These are phyloP conservation scores for Sequoiadendron giganteum DNA, from an alignment of 75 land plant genomes.

Conservation along the genomic window DNA sequence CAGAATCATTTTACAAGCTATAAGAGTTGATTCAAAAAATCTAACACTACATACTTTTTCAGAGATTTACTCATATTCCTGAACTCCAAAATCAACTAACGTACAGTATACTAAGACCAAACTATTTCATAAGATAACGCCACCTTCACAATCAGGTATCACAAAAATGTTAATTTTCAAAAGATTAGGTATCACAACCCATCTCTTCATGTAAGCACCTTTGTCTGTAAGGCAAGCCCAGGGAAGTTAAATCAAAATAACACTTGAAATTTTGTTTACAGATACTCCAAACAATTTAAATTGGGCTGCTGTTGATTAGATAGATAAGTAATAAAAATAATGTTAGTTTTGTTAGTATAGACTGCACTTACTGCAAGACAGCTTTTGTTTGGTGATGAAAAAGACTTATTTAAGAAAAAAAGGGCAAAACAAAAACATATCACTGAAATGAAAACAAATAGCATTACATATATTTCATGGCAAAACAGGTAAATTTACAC, in stretches of 20 bases:
- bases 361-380: not conserved
- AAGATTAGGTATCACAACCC: not conserved
- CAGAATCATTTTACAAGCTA: not conserved
- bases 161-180: not conserved
- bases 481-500: slow-evolving; percentile 49
- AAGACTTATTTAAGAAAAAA: not conserved
- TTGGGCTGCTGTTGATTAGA: not conserved
- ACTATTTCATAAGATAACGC: not conserved
- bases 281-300: not conserved
- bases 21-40: not conserved
- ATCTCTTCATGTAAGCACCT: not conserved
- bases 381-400: not conserved
- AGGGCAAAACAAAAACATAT: not conserved
- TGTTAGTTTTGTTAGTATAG: not conserved
- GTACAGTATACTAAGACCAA: not conserved
- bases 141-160: not conserved
- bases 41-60: not conserved
- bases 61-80: not conserved
- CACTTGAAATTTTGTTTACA: not conserved
- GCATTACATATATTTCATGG: slow-evolving; percentile 23
- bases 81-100: not conserved
- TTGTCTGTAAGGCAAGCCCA: not conserved
- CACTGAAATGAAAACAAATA: not conserved
- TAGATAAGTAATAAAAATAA: not conserved
- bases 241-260: not conserved